Evolutionary conservation across 805 yeast genomes (phyloP).

Genomic region (Ogataea pilisensis): DNA sequence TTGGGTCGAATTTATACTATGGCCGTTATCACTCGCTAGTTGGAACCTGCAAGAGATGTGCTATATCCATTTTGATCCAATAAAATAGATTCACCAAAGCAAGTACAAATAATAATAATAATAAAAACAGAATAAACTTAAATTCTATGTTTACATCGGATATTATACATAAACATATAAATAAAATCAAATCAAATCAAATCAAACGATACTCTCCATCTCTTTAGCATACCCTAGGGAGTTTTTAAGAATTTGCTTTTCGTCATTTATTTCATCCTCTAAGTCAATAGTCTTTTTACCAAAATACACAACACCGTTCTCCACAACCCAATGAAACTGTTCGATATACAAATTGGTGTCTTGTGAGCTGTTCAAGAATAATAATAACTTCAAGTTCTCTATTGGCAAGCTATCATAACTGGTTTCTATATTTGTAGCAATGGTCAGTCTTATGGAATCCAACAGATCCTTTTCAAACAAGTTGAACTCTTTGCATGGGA

Average conservation of each 20-base stretch:
- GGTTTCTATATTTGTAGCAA: constrained; percentile 76
- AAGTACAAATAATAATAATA: no score
- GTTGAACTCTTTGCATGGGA: constrained; percentile 70
- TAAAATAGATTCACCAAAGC: no score
- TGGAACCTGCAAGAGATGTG: no score
- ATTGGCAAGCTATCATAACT: constrained; percentile 76
- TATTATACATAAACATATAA: not conserved
- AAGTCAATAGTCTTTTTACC: constrained; percentile 24
- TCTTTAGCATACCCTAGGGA: constrained; percentile 85
- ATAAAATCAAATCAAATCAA: not conserved
- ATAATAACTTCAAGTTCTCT: constrained; percentile 74
- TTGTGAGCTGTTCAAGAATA: constrained; percentile 54
- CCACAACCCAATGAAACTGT: constrained; percentile 55
- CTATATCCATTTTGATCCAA: no score
- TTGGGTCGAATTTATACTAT: no score
- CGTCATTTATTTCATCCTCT: constrained; percentile 34
- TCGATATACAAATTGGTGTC: constrained; percentile 54
- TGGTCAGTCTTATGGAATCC: constrained; percentile 78
- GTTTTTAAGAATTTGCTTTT: constrained; percentile 54
- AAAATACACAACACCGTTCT: constrained; percentile 48
- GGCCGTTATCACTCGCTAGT: no score
- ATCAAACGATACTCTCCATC: constrained; percentile 82
- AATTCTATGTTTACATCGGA: no score
- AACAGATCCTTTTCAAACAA: constrained; percentile 73
- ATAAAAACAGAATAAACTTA: no score